A percentile compares a stretch with the other conserved stretches of the same genome.
Conservation (phyloP, 306 rosid genomes). For the Inga laurina region DNA sequence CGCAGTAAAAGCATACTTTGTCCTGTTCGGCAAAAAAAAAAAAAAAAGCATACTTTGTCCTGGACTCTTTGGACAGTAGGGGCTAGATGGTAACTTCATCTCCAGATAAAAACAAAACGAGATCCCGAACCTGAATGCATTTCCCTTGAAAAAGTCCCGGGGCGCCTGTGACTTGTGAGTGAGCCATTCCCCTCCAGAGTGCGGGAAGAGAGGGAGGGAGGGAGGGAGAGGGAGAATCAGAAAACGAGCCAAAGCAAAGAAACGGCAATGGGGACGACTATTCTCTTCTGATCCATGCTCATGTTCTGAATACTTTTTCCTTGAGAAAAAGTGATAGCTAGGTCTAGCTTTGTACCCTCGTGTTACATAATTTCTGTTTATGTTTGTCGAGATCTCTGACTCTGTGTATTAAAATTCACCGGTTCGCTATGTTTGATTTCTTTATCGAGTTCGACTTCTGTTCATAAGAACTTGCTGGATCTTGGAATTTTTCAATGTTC, state of each 20-base stretch:
- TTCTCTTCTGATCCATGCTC: slow-evolving; percentile 44
- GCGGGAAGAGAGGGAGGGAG: not conserved
- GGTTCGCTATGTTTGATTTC: not conserved
- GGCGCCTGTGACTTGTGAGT: slow-evolving; percentile 6
- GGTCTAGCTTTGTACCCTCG: not conserved
- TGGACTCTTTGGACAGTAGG: not conserved
- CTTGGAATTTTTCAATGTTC: not conserved
- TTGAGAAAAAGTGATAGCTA: not conserved
- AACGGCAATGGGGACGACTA: slow-evolving; percentile 42
- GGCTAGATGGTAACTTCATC: slow-evolving; percentile 27
- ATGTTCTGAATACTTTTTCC: not conserved
- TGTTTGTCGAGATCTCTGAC: slow-evolving; percentile 47
- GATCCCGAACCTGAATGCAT: not conserved
- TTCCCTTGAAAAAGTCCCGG: slow-evolving; percentile 22
- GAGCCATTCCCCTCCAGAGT: not conserved
- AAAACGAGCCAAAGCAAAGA: not conserved
- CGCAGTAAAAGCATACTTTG: not conserved
- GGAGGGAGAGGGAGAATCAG: not conserved
- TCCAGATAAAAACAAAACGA: slow-evolving; percentile 14
- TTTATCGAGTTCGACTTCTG: not conserved
- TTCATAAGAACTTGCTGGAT: slow-evolving; percentile 24
- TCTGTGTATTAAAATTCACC: slow-evolving; percentile 30
- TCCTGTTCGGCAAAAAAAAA: not conserved
- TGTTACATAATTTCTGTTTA: not conserved
- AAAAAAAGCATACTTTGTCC: not conserved